Evolutionary conservation across 2,329 filamentous ascomycete genomes (phyloP).

Genomic region (Metarhizium brunneum): DNA sequence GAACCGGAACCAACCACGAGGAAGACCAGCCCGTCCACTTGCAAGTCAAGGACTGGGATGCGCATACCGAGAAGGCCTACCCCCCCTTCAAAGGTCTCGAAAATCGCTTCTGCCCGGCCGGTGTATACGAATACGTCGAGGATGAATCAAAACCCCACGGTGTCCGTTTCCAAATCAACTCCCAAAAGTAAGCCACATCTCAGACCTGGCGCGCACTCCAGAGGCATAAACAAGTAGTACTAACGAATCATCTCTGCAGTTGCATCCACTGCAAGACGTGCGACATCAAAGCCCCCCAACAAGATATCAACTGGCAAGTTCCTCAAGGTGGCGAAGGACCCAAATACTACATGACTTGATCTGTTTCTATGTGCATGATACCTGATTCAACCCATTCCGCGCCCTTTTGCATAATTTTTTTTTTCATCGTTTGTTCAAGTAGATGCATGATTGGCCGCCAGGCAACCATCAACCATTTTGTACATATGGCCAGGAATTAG

Average conservation of each 20-base stretch:
- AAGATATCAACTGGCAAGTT: slow-evolving; percentile 96
- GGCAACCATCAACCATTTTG: neutral
- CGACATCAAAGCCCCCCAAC: slow-evolving; percentile 93
- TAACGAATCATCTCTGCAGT: slow-evolving; percentile 34
- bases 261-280: slow-evolving; percentile 99
- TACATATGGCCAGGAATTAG: neutral
- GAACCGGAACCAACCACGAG: slow-evolving; percentile 96
- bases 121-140: slow-evolving; percentile 97
- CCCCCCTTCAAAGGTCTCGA: slow-evolving; percentile 87
- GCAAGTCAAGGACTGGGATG: slow-evolving; percentile 91
- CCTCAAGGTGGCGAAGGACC: slow-evolving; percentile 81
- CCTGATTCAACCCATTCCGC: slow-evolving; percentile 2
- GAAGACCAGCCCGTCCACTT: slow-evolving; percentile 97
- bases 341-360: slow-evolving; percentile 61
- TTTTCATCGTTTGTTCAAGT: neutral
- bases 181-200: slow-evolving; percentile 74
- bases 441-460: slow-evolving; percentile 3
- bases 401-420: neutral
- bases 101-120: slow-evolving; percentile 93
- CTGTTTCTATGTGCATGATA: slow-evolving; percentile 12
- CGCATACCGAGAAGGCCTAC: slow-evolving; percentile 73
- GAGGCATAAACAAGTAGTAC: slow-evolving; percentile 1
- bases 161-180: slow-evolving; percentile 93
- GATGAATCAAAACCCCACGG: slow-evolving; percentile 78
- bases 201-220: neutral